Base-by-base conservation (phyloP, 192 early-diverging fungal genomes). In the Haplosporangium gracile region DNA sequence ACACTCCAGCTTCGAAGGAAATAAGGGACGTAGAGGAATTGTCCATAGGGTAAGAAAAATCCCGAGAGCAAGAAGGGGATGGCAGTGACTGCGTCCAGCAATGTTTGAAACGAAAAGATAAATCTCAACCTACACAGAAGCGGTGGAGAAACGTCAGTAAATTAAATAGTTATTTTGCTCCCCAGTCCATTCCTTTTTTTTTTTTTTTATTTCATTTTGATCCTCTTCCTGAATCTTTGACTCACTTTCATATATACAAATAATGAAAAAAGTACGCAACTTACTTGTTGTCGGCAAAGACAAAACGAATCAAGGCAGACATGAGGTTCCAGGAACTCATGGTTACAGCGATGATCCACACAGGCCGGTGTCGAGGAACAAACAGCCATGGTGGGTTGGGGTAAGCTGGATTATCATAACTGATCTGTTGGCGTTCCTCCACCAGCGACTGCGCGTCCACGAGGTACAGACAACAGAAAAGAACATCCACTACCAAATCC, bases 401-500 rank as follows among this genome's bases (percentile, higher is more conserved):
- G 47, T 81, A 85, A 5, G 81, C 76, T 34, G 76, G 73, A 22
- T 81, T 49, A 43, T 78, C 78, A 10, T 11, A 24, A 20, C 57
- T 42, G n/a, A 49, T 49, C 74, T 88, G 70, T 70, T 15, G 32
- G 26, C 60, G n/a, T 32, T 24, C n/a, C 13, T 65, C 10, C 45
- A 68, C 42, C 5, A 85, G 83, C 70, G 55, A 84, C 78, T 93
- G 88, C 16, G 92, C 85, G 38, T 95, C 93, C 36, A 93, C 83
- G n/a, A 95, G 78, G 80, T 95, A 95, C 40, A 91, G 77, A 11
- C 89, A 73, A 76, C 92, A 94, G 68, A 94, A 91, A 29, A 92
- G 70, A 0, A 90, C 32, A 70, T 95, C 94, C 4, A 91, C 89
- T 4, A 89, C 45, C 63, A 95, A 71, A 78, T 95, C 93, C 39